Evolutionary conservation across 176 grass and related monocot genomes (phyloP).

Genomic region (Oropetium thomaeum): DNA sequence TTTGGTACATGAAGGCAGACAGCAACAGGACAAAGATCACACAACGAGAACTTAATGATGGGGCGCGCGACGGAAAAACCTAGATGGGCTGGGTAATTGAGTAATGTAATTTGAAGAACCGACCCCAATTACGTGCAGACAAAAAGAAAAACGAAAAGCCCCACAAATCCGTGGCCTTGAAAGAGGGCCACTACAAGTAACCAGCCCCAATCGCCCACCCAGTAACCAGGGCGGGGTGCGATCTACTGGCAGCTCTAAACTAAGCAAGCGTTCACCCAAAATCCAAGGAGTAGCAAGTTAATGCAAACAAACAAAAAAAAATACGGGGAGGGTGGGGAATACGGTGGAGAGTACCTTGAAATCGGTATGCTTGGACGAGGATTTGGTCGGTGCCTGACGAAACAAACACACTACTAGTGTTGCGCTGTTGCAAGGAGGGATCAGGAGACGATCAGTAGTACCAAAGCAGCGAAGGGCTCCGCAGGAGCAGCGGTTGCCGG

Average conservation of each 20-base stretch:
- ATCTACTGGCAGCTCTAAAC: neutral
- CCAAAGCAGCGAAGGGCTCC: neutral
- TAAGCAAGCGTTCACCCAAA: no score
- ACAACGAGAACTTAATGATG: conserved; percentile 15
- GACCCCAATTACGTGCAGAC: neutral
- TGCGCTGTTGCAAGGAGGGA: neutral
- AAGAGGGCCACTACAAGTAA: neutral
- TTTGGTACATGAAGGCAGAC: neutral
- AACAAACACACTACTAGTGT: neutral
- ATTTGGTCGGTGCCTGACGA: neutral
- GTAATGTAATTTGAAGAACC: neutral
- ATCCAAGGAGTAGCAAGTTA: no score
- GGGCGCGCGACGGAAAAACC: neutral
- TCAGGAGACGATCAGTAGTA: neutral
- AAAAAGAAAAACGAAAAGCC: neutral
- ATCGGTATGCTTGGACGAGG: neutral
- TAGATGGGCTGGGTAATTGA: neutral
- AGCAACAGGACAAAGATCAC: neutral
- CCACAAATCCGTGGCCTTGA: neutral
- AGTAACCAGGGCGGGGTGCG: neutral
- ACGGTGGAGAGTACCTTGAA: neutral
- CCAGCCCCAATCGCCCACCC: neutral
- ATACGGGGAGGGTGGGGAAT: neutral
- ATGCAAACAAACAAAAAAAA: no score
- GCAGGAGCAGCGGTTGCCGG: neutral